Base-by-base conservation (phyloP, 345 rosid genomes). In the Salix brachista region DNA sequence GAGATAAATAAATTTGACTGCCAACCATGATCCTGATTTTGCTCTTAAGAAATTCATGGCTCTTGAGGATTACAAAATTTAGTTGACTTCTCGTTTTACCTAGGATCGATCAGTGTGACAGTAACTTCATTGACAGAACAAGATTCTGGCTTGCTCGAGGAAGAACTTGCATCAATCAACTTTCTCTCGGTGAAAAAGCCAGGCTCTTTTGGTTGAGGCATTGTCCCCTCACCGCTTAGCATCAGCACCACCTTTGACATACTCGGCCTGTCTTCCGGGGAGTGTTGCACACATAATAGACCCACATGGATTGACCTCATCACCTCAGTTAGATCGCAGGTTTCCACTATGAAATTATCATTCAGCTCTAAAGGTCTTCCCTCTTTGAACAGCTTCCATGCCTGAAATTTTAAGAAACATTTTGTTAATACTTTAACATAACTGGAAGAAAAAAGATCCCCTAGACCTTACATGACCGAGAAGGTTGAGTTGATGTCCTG, bases 301-400 rank as follows among this genome's bases (percentile, higher is more conserved):
- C 71, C 71, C 13, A 68, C 14, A 25, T 68, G 71, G 26, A 68
- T 68, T 25, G 26, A 21, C 44, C 71, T 21, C 18, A 10, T n/a
- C 68, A 65, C 36, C 30, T 65, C 68, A 30, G n/a, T 14, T 7
- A 30, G 4, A 30, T 65, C 17, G 36, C 39, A 32, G 36, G 19
- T 28, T 65, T 65, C 68, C 68, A 28, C 11, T 26, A 30, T 17
- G 1, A 34, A 5, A 30, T 30, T 19, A 30, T 65, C 68, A 1
- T 16, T 5, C 19, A 65, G 68, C 68, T 65, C 68, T 21, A 65
- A 2, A 17, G 41, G 14, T 34, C n/a, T 65, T 28, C 41, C 41
- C 39, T 65, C 68, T 30, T 65, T 65, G n/a, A 28, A 65, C 68
- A 65, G 54, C 26, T 39, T 68, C 71, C 71, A 68, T 42, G 71